Conservation (phyloP, 331 rosid genomes). For the Pyracantha coccinea region DNA sequence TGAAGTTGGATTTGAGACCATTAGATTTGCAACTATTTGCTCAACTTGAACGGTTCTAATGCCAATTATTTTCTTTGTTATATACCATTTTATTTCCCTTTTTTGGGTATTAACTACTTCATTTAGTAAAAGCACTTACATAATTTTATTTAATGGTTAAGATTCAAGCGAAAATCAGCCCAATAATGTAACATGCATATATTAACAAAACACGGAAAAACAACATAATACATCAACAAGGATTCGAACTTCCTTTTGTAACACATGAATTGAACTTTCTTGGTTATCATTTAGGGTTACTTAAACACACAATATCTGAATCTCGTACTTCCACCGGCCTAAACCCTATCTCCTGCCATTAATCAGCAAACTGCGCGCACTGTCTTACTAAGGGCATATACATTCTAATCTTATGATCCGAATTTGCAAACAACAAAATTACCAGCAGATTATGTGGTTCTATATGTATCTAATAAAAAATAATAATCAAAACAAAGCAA, state of each 20-base stretch:
- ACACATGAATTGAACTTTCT: neutral
- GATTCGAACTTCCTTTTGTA: neutral
- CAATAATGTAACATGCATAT: neutral
- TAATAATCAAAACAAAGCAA: too few species aligned
- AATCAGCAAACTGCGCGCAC: neutral
- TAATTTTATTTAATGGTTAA: too few species aligned
- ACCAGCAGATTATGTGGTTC: too few species aligned
- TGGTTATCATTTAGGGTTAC: neutral
- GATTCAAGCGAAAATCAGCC: too few species aligned
- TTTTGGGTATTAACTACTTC: too few species aligned
- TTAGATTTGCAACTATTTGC: constrained; percentile 2
- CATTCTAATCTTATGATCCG: too few species aligned
- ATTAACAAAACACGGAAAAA: neutral
- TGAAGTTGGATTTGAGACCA: neutral
- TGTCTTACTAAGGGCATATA: neutral
- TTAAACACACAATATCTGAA: neutral
- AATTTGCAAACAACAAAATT: too few species aligned
- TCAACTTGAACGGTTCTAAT: neutral
- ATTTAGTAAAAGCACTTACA: too few species aligned
- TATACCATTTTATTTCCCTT: too few species aligned
- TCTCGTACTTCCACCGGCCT: neutral
- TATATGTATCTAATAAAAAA: too few species aligned
- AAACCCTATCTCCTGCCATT: neutral
- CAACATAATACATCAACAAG: neutral
- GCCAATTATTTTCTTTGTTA: neutral